Evolutionary conservation across 495 filamentous ascomycete genomes (phyloP), one percentile per base, ranked within the genome.

Genomic region (Apiosordaria backusii): DNA sequence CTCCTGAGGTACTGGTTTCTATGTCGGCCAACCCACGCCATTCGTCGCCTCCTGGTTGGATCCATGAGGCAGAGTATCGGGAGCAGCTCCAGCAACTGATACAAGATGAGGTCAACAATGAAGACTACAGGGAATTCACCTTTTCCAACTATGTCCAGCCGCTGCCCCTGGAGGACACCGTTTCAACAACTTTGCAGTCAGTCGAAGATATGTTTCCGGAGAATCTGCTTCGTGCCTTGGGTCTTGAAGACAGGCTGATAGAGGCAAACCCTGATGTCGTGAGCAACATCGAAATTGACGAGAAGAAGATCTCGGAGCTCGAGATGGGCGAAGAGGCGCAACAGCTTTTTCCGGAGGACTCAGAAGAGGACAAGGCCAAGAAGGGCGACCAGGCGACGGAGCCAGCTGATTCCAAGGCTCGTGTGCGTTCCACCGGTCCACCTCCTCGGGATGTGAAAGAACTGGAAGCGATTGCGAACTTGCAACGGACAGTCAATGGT

Each of bases 11-110:
- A 2, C 70, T 97, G 65, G 82, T 93, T 16, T 91, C 92, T 16
- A 91, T 97, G 85, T 96, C 92, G 19, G 92, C 91, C 2, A 89
- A 93, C 70, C 82, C 87, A 19, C 85, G 95, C 60, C 84, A 89
- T 63, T 83, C 87, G 19, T 79, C 87, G 50, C 83, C 83, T 62
- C 85, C 85, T 22, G 88, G 87, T 4, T 99, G 95, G 95, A 88
- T 97, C 23, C 93, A 97, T 71, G 93, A 97, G 77, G 90, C 91
- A 65, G 93, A 97, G 65, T 92, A 88, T 73, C 82, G 84, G 23
- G 80, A 87, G 29, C 82, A 89, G 71, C 78, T 93, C 1, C 74
- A 81, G 54, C 75, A 78, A 21, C 80, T 93, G 35, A 83, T 89
- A 19, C 69, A 75, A 0, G 80, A 91, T 40, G 95, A 97, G 75